phyloP scores from a whole-genome alignment of 2,329 filamentous ascomycete species.

The Pseudopyrenochaeta lycopersici region DNA sequence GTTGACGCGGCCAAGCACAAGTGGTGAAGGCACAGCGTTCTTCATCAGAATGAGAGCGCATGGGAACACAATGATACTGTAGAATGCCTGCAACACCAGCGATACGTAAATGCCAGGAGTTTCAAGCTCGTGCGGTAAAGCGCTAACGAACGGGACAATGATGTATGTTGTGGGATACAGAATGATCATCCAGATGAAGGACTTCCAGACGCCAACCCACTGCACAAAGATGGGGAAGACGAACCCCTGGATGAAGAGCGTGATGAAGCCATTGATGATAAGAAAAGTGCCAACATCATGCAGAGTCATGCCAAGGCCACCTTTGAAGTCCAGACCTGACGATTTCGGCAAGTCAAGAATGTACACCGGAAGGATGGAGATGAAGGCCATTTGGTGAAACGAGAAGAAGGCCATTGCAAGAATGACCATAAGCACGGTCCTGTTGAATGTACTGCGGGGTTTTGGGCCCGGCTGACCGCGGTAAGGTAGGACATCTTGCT shows the following conservation, averaged over 20 bases:
- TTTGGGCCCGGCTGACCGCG: constrained; percentile 20
- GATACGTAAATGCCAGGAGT: constrained; percentile 71
- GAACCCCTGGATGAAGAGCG: constrained; percentile 76
- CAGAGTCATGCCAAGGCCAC: constrained; percentile 71
- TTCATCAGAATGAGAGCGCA: constrained; percentile 79
- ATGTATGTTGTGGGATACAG: constrained; percentile 74
- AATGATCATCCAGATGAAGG: constrained; percentile 71
- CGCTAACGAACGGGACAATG: constrained; percentile 72
- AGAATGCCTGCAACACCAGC: constrained; percentile 71
- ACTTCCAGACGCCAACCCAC: constrained; percentile 71
- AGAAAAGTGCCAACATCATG: constrained; percentile 74
- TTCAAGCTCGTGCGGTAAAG: constrained; percentile 62
- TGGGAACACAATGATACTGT: constrained; percentile 73
- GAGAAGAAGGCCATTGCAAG: constrained; percentile 87
- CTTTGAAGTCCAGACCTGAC: constrained; percentile 54
- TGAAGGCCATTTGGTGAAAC: constrained; percentile 89
- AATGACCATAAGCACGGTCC: constrained; percentile 77
- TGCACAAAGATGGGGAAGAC: constrained; percentile 73
- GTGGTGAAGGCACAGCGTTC: constrained; percentile 71
- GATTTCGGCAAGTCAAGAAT: constrained; percentile 74
- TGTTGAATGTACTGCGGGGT: constrained; percentile 61
- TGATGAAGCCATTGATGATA: constrained; percentile 74
- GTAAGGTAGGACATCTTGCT: constrained; percentile 34
- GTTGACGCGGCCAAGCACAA: constrained; percentile 74
- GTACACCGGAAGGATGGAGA: constrained; percentile 90